Base-by-base conservation (phyloP, 2,329 filamentous ascomycete genomes). In the Nannizziopsis arthrosporioides region DNA sequence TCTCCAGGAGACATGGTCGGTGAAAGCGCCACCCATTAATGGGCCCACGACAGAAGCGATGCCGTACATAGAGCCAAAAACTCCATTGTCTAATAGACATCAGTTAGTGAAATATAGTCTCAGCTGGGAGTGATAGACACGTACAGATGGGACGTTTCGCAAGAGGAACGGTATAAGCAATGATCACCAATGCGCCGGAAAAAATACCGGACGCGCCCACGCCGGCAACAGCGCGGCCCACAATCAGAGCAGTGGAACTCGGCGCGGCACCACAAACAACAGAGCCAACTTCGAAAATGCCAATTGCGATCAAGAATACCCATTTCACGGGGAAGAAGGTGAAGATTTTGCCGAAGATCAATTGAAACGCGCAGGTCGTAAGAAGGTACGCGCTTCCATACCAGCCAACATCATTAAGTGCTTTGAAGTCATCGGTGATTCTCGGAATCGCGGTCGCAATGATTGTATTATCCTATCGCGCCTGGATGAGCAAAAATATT, bases 371-470 rank as follows among this genome's bases (percentile, higher is more conserved):
- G 50, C 65, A 67, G 4, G 61, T 64, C 1, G 69, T 70, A 17
- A 73, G 56, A 6, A 71, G 57, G 51, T 71, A 71, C 2, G 67
- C 60, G 38, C 64, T 68, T 22, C 68, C 68, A 51, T 74, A 73
- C 71, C 72, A 74, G 30, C 69, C 69, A 5, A 74, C 63, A 48
- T 73, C 70, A 4, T 63, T 58, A 32, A 71, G 59, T 3, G 68
- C 68, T 32, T 72, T 58, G 54, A 74, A 74, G 30, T 71, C 58
- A 52, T 71, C 63, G 0, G 71, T 72, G 44, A 74, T 73, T 12
- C 59, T 61, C 11, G 71, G 71, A 30, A 73, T 71, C 2, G 71
- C 71, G 1, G 68, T 72, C 6, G 67, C 64, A 32, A 73, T 66
- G 43, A 70, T 70, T 0, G 67, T 69, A 27, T 67, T 67, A 43